Evolutionary conservation across 208 protist species (phyloP), one percentile per base, ranked within the genome.

Genomic region (Vickermania spadyakhi): DNA sequence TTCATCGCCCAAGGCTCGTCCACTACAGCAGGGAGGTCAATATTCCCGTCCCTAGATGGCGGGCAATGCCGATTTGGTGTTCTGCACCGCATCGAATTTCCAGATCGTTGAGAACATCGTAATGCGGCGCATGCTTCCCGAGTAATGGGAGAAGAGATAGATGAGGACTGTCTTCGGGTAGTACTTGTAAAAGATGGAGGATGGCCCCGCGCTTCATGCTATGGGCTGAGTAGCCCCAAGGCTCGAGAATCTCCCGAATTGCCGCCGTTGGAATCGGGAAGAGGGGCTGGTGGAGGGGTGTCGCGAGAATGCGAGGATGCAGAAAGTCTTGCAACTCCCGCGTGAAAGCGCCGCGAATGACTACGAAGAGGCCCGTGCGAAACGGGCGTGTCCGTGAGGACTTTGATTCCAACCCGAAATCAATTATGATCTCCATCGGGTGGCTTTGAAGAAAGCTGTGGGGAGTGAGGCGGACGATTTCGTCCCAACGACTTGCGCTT

Each of bases 121-220:
- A 59, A 5, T 25, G 2, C 14, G 23, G 22, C 3, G 31, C 54
- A 45, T 72, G 66, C 59, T 72, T 72, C 27, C 14, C 59, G 28
- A 72, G 51, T 18, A 72, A 45, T 5, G 54, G 58, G 60, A 66
- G 25, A 7, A 56, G 22, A 3, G 26, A 18, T n/a, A n/a, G n/a
- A n/a, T n/a, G n/a, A n/a, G n/a, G n/a, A n/a, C n/a, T n/a, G n/a
- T n/a, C n/a, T 30, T 29, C 31, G 7, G 45, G 56, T 0, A 60
- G 1, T 0, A 49, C 14, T 29, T 63, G 30, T 3, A 62, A 45
- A 1, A 72, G 22, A 52, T 58, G 52, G n/a, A 58, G 5, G 28
- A 62, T 64, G 2, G 61, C 68, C 4, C 61, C 42, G 7, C 52
- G 55, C 58, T 60, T 66, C 7, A 63, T 52, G 51, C 68, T 73